A percentile compares a stretch with the other conserved stretches of the same genome.
These are phyloP conservation scores for Taphrina wiesneri DNA, from an alignment of 1,139 yeast genomes.

Conservation along the genomic window DNA sequence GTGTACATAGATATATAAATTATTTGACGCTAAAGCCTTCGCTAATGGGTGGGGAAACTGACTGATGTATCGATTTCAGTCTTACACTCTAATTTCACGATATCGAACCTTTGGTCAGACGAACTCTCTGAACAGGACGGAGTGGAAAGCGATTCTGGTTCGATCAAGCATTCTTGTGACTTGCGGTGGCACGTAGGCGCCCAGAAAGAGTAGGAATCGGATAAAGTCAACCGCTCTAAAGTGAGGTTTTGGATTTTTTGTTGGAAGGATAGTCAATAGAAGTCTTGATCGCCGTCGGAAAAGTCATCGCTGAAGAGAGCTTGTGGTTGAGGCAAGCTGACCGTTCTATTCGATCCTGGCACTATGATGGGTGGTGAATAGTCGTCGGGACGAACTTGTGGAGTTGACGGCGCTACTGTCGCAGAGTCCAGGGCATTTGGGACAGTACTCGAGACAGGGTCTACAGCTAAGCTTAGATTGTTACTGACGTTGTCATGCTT, in stretches of 20 bases:
- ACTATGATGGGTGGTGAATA: slow-evolving; percentile 1
- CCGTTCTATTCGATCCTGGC: neutral
- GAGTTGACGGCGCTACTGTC: neutral
- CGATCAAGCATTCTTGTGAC: neutral
- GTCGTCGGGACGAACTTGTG: neutral
- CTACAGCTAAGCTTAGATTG: neutral
- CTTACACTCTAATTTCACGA: neutral
- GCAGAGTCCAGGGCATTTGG: neutral
- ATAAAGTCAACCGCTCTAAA: neutral
- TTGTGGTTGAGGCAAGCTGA: neutral
- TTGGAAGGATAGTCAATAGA: neutral
- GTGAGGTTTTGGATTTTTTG: neutral
- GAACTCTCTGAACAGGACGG: neutral
- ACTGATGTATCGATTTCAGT: neutral
- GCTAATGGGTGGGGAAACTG: neutral
- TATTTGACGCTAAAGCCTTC: slow-evolving; percentile 1
- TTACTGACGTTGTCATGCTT: neutral
- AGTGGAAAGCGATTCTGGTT: neutral
- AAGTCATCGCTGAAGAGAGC: slow-evolving; percentile 15
- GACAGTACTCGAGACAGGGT: neutral
- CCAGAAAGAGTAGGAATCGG: neutral
- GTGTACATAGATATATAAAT: neutral
- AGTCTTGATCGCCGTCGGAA: slow-evolving; percentile 7
- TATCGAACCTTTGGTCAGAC: neutral
- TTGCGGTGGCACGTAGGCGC: neutral